These are phyloP conservation scores for Geranium rotundifolium DNA, from an alignment of 345 rosid species.

Conservation along the genomic window DNA sequence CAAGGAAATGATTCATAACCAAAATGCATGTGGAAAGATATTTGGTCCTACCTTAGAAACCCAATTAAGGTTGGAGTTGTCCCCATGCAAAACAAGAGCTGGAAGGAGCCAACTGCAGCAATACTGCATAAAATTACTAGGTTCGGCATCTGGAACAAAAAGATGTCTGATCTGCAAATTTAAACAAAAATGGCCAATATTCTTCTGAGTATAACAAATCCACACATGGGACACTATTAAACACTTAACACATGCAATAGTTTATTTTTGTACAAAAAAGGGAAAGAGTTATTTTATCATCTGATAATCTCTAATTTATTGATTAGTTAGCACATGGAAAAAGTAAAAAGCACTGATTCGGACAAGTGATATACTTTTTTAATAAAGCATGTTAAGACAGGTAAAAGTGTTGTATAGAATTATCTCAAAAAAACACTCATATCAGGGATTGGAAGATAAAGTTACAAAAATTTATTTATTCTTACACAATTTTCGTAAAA, in stretches of 20 bases:
- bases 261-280: too few species aligned
- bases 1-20: background rate
- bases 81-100: slow-evolving; percentile 53
- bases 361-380: background rate
- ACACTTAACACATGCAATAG: too few species aligned
- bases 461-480: too few species aligned
- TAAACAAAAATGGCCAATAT: background rate
- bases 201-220: background rate
- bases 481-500: too few species aligned
- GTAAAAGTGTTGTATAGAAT: background rate
- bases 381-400: background rate
- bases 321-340: background rate
- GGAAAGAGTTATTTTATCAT: too few species aligned
- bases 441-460: too few species aligned
- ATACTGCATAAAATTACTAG: slow-evolving; percentile 61
- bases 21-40: slow-evolving; percentile 1
- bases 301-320: background rate
- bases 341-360: background rate
- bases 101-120: slow-evolving; percentile 91
- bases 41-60: slow-evolving; percentile 53
- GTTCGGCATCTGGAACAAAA: slow-evolving; percentile 54
- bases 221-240: too few species aligned
- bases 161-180: slow-evolving; percentile 51
- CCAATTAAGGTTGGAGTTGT: slow-evolving; percentile 54
- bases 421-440: too few species aligned